Percentiles rank a stretch among this genome's conserved stretches.
These are phyloP conservation scores for Phytopythium ostracodes DNA, from an alignment of 352 stramenopile species.

Conservation along the genomic window DNA sequence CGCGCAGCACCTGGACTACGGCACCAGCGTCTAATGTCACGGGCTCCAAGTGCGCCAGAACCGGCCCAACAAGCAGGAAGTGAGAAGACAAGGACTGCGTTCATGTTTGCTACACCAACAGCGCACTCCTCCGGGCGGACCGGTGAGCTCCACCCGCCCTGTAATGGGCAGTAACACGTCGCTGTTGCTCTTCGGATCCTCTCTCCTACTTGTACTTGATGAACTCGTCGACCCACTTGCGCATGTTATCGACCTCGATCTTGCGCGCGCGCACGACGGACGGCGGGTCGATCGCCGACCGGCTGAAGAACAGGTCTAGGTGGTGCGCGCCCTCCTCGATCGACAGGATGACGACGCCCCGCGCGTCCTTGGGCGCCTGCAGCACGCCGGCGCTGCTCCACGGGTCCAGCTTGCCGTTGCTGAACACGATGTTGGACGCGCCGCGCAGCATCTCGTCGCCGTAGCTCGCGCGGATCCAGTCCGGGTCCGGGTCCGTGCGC, in stretches of 20 bases:
- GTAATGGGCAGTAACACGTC: not conserved
- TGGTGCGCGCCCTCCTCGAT: constrained; percentile 87
- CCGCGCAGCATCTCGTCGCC: constrained; percentile 51
- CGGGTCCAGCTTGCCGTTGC: constrained; percentile 92
- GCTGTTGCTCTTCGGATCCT: not conserved
- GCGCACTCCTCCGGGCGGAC: too few species aligned
- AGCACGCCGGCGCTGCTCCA: constrained; percentile 90
- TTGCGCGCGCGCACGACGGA: constrained; percentile 71
- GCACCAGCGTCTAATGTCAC: constrained; percentile 17
- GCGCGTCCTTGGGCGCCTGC: constrained; percentile 36
- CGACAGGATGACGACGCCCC: constrained; percentile 57
- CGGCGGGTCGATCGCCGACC: constrained; percentile 70
- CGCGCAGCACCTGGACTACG: constrained; percentile 34
- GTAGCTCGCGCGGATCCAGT: constrained; percentile 76
- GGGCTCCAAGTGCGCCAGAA: too few species aligned
- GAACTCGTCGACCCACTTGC: constrained; percentile 81
- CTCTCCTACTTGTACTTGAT: constrained; percentile 24
- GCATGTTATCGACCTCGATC: constrained; percentile 77
- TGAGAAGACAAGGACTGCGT: not conserved
- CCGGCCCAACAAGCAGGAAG: too few species aligned
- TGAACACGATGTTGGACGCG: constrained; percentile 95
- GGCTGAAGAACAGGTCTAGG: constrained; percentile 92
- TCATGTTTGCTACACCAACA: not conserved
- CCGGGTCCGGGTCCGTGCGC: constrained; percentile 60
- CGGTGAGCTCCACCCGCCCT: too few species aligned